Evolutionary conservation across 805 yeast species (phyloP).

Genomic region (Candida peoriensis): DNA sequence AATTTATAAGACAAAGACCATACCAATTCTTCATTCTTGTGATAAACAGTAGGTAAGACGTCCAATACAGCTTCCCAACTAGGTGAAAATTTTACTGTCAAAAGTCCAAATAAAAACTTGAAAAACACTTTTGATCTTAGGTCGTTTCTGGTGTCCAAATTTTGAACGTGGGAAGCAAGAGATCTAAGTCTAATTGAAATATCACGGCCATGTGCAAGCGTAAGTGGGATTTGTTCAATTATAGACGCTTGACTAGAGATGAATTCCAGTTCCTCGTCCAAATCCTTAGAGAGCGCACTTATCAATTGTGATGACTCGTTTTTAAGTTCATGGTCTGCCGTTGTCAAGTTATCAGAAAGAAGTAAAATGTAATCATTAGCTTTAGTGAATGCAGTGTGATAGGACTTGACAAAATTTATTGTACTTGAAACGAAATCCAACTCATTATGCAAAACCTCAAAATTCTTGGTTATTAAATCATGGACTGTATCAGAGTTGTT

Average conservation of each 20-base stretch:
- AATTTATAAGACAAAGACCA: slow-evolving; percentile 52
- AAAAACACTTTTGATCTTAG: slow-evolving; percentile 32
- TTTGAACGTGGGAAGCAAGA: slow-evolving; percentile 40
- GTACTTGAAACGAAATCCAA: slow-evolving; percentile 18
- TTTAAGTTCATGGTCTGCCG: slow-evolving; percentile 49
- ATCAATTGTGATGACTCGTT: slow-evolving; percentile 46
- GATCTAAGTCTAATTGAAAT: slow-evolving; percentile 63
- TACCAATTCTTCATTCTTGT: slow-evolving; percentile 36
- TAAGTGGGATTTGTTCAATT: slow-evolving; percentile 70
- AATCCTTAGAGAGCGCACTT: slow-evolving; percentile 22
- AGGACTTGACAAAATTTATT: slow-evolving; percentile 6
- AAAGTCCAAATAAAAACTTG: slow-evolving; percentile 59
- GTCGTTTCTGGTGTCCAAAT: slow-evolving; percentile 22
- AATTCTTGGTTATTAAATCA: slow-evolving; percentile 9
- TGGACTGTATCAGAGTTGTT: slow-evolving; percentile 1
- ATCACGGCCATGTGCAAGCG: slow-evolving; percentile 68
- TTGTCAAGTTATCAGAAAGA: slow-evolving; percentile 34
- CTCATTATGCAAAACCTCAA: slow-evolving; percentile 18
- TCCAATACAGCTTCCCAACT: slow-evolving; percentile 76
- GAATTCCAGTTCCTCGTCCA: slow-evolving; percentile 30
- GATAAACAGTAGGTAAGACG: slow-evolving; percentile 43
- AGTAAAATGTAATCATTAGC: slow-evolving; percentile 15
- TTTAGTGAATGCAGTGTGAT: slow-evolving; percentile 2
- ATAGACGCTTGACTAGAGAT: slow-evolving; percentile 45
- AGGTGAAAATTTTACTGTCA: slow-evolving; percentile 76